Evolutionary conservation across 2,329 filamentous ascomycete genomes (phyloP).

Genomic region (Eurotiales sp.): DNA sequence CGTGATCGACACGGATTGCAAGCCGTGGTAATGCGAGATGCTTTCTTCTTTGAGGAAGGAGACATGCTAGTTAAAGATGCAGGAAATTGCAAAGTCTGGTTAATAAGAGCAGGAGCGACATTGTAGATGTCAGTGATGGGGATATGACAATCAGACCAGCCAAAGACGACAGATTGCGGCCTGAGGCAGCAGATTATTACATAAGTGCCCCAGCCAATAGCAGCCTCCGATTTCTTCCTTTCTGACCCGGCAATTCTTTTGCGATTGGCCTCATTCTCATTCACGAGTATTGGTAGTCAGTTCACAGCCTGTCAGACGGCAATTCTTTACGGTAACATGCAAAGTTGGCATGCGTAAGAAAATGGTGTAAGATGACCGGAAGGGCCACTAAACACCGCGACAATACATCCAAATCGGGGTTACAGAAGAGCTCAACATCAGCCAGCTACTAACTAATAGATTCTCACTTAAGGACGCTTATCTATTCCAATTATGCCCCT

Average conservation of each 20-base stretch:
- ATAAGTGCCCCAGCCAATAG: no score
- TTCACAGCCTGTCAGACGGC: no score
- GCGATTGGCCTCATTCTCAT: background rate
- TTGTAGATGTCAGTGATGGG: background rate
- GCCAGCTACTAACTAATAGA: background rate
- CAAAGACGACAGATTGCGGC: background rate
- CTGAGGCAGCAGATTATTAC: background rate
- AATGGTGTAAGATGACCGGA: background rate
- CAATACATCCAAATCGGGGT: background rate
- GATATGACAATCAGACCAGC: background rate
- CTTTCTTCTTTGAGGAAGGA: slow-evolving; percentile 20
- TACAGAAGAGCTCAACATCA: background rate
- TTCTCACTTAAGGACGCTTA: no score
- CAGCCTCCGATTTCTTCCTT: background rate
- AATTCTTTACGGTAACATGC: background rate
- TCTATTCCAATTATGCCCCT: slow-evolving; percentile 18
- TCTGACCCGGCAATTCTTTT: background rate
- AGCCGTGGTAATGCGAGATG: slow-evolving; percentile 36
- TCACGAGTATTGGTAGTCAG: no score
- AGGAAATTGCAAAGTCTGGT: background rate
- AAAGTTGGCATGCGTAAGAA: background rate
- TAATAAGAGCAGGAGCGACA: background rate
- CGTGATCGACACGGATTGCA: slow-evolving; percentile 40
- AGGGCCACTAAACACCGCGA: background rate
- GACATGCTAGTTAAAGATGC: no score